These are phyloP conservation scores for Rhazya stricta DNA, from an alignment of 257 asterid genomes.

Conservation along the genomic window DNA sequence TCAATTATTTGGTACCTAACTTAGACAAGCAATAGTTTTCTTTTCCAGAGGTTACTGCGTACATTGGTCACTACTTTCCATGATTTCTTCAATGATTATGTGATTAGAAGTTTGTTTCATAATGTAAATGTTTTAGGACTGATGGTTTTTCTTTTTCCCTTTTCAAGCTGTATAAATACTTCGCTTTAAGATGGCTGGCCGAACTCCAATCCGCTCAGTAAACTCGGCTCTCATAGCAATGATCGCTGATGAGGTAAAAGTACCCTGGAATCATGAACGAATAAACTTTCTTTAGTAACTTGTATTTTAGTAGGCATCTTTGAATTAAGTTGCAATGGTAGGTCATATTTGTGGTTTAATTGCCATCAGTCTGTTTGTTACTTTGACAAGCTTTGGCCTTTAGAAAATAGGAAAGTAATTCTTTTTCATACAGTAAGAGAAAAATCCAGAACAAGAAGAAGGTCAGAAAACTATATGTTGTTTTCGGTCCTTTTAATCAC, in stretches of 20 bases:
- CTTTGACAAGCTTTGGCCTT: neutral
- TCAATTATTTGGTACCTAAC: neutral
- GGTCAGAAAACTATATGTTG: neutral
- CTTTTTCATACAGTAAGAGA: neutral
- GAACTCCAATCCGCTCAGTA: slow-evolving; percentile 67
- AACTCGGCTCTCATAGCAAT: slow-evolving; percentile 87
- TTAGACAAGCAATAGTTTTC: neutral
- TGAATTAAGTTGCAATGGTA: neutral
- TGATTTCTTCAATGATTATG: neutral
- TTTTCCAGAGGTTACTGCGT: neutral
- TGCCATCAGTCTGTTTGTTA: neutral
- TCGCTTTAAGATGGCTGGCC: slow-evolving; percentile 55
- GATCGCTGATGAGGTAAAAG: slow-evolving; percentile 89
- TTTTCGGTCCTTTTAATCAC: neutral
- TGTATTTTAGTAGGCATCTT: neutral
- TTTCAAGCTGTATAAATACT: neutral
- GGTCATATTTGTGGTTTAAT: neutral
- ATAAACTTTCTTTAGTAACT: no score
- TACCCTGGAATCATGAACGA: neutral
- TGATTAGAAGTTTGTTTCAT: neutral
- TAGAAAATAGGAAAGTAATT: neutral
- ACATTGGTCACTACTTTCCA: neutral
- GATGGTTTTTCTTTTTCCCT: neutral
- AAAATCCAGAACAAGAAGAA: neutral
- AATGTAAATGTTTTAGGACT: neutral